Evolutionary conservation across 495 filamentous ascomycete genomes (phyloP).

Genomic region (Talaromyces proteolyticus): DNA sequence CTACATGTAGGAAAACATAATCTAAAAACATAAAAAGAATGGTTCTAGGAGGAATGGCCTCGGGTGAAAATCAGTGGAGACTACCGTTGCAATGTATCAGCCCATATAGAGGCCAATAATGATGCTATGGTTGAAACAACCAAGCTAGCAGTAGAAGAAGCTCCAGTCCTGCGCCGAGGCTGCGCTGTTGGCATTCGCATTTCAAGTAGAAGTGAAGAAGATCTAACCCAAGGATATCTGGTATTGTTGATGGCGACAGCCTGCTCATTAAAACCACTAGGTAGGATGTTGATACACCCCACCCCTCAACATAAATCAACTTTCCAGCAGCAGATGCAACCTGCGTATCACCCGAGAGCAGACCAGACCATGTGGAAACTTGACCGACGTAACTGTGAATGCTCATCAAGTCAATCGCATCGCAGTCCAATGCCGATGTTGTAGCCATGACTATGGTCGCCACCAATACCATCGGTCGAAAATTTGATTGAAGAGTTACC

Average conservation of each 20-base stretch:
- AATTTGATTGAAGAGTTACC: constrained; percentile 7
- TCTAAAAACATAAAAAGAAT: no score
- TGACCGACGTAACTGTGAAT: constrained; percentile 1
- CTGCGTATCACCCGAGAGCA: neutral
- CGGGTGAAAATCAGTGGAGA: no score
- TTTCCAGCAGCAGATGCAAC: neutral
- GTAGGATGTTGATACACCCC: neutral
- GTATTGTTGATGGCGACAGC: neutral
- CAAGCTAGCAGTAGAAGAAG: neutral
- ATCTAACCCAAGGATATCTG: neutral
- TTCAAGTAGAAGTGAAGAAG: neutral
- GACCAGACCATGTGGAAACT: neutral
- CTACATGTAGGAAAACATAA: no score
- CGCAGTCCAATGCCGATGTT: constrained; percentile 11
- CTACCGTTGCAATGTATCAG: no score
- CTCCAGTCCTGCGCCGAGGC: neutral
- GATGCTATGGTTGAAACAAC: no score
- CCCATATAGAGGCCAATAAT: no score
- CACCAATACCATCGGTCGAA: constrained; percentile 14
- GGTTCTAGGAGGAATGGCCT: no score
- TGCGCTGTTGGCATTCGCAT: neutral
- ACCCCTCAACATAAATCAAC: neutral
- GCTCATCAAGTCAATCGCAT: constrained; percentile 14
- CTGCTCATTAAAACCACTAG: neutral
- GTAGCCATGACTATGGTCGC: constrained; percentile 9